Evolutionary conservation across 2,329 filamentous ascomycete species (phyloP).

Genomic region (Aquanectria penicillioides): DNA sequence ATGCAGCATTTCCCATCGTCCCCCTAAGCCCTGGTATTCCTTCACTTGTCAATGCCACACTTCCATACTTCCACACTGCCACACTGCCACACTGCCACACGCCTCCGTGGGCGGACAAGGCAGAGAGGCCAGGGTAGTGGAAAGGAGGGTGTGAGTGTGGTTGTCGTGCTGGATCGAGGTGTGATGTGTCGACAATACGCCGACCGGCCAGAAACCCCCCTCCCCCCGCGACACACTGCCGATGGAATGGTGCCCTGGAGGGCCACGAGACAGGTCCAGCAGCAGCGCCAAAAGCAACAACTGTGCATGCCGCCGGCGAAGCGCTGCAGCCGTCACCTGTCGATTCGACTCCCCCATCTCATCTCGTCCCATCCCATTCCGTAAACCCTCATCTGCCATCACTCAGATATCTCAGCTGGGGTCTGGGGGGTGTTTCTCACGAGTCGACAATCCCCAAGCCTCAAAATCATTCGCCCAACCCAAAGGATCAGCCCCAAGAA

Average conservation of each 20-base stretch:
- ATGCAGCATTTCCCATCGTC: slow-evolving; percentile 5
- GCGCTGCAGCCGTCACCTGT: slow-evolving; percentile 27
- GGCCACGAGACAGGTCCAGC: slow-evolving; percentile 29
- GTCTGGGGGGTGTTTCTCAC: not conserved
- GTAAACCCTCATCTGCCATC: slow-evolving; percentile 8
- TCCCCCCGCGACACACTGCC: slow-evolving; percentile 24
- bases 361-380: slow-evolving; percentile 5
- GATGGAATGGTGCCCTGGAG: slow-evolving; percentile 25
- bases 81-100: slow-evolving; percentile 24
- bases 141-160: slow-evolving; percentile 25
- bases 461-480: slow-evolving; percentile 5
- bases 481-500: slow-evolving; percentile 14
- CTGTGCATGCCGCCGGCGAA: slow-evolving; percentile 26
- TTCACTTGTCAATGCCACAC: slow-evolving; percentile 28
- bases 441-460: slow-evolving; percentile 11
- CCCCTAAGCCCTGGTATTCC: slow-evolving; percentile 8
- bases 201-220: slow-evolving; percentile 14
- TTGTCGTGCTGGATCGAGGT: slow-evolving; percentile 36
- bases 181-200: slow-evolving; percentile 37
- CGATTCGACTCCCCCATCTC: slow-evolving; percentile 14
- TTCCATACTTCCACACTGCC: too few species aligned
- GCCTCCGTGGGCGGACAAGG: slow-evolving; percentile 22
- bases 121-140: too few species aligned
- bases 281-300: slow-evolving; percentile 29
- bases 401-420: slow-evolving; percentile 2